Evolutionary conservation across 306 rosid genomes (phyloP), one percentile per base, ranked within the genome.

Genomic region (Cicer arietinum): DNA sequence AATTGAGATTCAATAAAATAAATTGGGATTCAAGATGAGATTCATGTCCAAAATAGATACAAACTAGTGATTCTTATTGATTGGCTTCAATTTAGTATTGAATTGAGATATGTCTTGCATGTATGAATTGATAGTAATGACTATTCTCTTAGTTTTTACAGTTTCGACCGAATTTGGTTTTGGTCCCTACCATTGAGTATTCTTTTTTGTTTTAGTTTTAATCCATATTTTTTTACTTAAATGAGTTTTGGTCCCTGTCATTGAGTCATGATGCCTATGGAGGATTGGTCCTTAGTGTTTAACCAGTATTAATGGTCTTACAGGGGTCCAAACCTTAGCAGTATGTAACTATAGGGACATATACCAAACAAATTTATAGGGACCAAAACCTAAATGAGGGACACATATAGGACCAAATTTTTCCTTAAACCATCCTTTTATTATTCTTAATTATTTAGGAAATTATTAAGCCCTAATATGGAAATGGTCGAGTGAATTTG

Each of bases 371-470:
- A 12, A 14, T 2, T 54, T 59, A 25, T 25, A 9, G 30, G 12
- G 59, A 10, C 39, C 39, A 45, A 35, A 45, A 48, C 59, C n/a
- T 48, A 12, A 6, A 43, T 17, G 48, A 17, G 48, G 45, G 67
- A 61, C 40, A 61, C 37, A 5, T n/a, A 13, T 7, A 13, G 41
- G 62, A 2, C 10, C 50, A 59, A 59, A 0, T 59, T 30, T 30
- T 59, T 25, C 41, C 43, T 59, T 59, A 9, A 64, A 41, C 25
- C 7, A 6, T 44, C 17, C 40, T 11, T 5, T 51, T 7, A 10
- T 47, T 18, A 52, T 82, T 63, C 17, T 43, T 35, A 47, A 25
- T 37, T 53, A 10, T 69, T 76, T 56, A 39, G 35, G 61, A 63
- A 62, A 37, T 44, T 56, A 2, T 13, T 41, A 35, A 37, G 7